Evolutionary conservation across 768 basidiomycete species (phyloP), one percentile per base, ranked within the genome.

Genomic region (Leccinum incarnatum): DNA sequence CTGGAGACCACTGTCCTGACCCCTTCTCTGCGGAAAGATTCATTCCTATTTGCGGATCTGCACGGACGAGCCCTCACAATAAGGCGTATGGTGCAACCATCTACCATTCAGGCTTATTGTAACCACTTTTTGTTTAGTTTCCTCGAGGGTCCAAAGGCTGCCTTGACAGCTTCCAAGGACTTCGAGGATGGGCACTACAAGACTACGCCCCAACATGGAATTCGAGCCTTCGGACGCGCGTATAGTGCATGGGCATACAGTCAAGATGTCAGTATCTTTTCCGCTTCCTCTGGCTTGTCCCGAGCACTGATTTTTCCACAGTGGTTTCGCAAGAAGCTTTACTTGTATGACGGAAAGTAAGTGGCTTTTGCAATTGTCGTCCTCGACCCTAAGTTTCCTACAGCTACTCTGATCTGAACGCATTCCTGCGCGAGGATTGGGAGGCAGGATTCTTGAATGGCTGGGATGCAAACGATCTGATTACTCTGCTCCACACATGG

Each of bases 181-280:
- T 86, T 83, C 64, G 71, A 81, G 0, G 71, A 75, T 48, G 83
- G 83, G 0, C 82, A 83, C 62, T 86, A 85, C 66, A 80, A 70
- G 53, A 68, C 72, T 12, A 67, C 69, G 8, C 81, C 83, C 4
- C 74, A 81, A 54, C 73, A 75, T 45, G 83, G 83, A 7, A 72
- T 85, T 37, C 78, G 83, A 1, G 84, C 83, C 5, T 84, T 84
- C 53, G 82, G 77, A 3, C 75, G 84, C n/a, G 82, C 76, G 15
- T 85, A 84, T 62, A 79, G 80, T 53, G 81, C 81, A 25, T 85
- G 84, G 83, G 82, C 83, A 6, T 84, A 83, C 55, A 80, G 83
- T 1, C 82, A 85, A 66, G 76, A 83, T 37, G 83, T 83, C 37
- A 42, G 78, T 71, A 29, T 21, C 15, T 42, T 55, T 19, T 45